A percentile compares a stretch with the other conserved stretches of the same genome.
These are phyloP conservation scores for Wilhelminamyces savonicus DNA, from an alignment of 805 yeast genomes.

Conservation along the genomic window DNA sequence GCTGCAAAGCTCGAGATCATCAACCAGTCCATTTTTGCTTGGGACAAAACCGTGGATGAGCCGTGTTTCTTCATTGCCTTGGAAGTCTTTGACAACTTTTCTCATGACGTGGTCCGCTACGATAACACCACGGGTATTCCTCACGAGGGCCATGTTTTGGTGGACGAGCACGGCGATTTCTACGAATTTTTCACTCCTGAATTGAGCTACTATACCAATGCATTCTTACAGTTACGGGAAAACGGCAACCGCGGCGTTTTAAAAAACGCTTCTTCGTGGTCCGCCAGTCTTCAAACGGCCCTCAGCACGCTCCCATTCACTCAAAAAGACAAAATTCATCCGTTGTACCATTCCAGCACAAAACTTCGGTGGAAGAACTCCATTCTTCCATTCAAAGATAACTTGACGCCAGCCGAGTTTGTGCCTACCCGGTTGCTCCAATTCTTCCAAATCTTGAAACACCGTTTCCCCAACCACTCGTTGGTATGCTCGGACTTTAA, in stretches of 20 bases:
- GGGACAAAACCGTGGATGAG: conserved; percentile 53
- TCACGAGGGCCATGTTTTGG: conserved; percentile 68
- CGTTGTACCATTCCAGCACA: conserved; percentile 46
- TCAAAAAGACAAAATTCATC: conserved; percentile 42
- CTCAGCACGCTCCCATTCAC: conserved; percentile 25
- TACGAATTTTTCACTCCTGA: conserved; percentile 64
- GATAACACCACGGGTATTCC: conserved; percentile 64
- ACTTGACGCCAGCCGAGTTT: conserved; percentile 66
- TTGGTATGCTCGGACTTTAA: conserved; percentile 69
- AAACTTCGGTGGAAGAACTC: conserved; percentile 41
- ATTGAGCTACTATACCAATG: conserved; percentile 49
- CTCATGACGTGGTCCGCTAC: conserved; percentile 77
- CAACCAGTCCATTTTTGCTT: conserved; percentile 70
- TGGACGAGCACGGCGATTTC: conserved; percentile 70
- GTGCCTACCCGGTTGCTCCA: conserved; percentile 73
- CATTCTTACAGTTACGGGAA: conserved; percentile 52
- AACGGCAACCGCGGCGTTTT: conserved; percentile 35
- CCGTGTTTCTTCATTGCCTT: conserved; percentile 75
- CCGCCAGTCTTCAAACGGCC: conserved; percentile 18
- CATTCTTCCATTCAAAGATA: conserved; percentile 60
- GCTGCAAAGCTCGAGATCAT: conserved; percentile 53
- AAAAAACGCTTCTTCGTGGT: conserved; percentile 12
- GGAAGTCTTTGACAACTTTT: conserved; percentile 78
- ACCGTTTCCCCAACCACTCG: conserved; percentile 69
- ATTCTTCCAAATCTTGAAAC: conserved; percentile 55